phyloP scores from a whole-genome alignment of 1,139 yeast species.

The Protomyces pachydermus region DNA sequence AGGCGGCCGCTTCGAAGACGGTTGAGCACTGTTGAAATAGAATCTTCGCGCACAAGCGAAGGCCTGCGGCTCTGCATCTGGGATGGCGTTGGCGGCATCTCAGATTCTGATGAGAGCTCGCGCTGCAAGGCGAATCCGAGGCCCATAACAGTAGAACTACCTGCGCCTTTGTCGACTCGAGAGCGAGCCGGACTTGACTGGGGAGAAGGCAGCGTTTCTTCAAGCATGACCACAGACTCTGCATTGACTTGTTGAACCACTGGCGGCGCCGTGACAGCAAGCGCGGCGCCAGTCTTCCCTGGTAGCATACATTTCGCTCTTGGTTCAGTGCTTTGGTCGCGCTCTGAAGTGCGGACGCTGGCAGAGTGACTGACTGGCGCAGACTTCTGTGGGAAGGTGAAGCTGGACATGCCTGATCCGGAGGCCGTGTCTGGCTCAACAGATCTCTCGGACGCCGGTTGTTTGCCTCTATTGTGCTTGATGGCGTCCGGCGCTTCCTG shows the following conservation, averaged over 20 bases:
- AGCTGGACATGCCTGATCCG: neutral
- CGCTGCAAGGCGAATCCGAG: conserved; percentile 18
- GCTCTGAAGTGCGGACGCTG: neutral
- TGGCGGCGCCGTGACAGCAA: neutral
- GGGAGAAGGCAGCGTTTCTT: neutral
- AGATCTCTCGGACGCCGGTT: neutral
- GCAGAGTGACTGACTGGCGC: too few relatives aligned
- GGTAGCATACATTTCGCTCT: neutral
- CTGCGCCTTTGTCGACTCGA: neutral
- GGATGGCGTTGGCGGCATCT: conserved; percentile 10
- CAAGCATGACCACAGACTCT: neutral
- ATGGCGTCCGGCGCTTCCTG: neutral
- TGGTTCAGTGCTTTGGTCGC: neutral
- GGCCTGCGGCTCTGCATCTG: conserved; percentile 6
- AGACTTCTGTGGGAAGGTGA: neutral
- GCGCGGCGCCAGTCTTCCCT: neutral
- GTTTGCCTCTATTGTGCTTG: neutral
- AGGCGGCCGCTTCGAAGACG: conserved; percentile 31
- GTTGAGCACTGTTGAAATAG: conserved; percentile 19
- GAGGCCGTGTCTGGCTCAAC: neutral
- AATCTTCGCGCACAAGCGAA: conserved; percentile 16
- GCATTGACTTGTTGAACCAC: neutral
- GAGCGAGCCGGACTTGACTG: conserved; percentile 6
- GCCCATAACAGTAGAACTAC: neutral
- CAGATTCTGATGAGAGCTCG: conserved; percentile 19